These are phyloP conservation scores for Xerophyta viscosa DNA, from an alignment of 106 monocot species.

Conservation along the genomic window DNA sequence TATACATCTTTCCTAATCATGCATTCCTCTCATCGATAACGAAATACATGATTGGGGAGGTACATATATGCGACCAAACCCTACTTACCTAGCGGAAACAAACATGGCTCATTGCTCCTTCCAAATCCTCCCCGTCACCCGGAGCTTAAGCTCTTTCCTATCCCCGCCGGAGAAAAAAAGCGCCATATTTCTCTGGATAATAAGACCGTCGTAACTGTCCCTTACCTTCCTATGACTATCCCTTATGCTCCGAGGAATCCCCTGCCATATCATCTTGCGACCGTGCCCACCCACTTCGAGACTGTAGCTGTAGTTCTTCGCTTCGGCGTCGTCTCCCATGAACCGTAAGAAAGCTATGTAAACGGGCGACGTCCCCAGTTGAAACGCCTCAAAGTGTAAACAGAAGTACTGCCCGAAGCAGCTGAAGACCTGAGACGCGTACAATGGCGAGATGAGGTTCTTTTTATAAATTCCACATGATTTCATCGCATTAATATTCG, in stretches of 20 bases:
- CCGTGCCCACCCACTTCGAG: conserved; percentile 12
- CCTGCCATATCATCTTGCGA: conserved; percentile 14
- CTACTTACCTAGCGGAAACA: too few species aligned
- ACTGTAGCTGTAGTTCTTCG: conserved; percentile 19
- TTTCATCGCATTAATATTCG: too few species aligned
- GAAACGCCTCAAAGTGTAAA: conserved; percentile 15
- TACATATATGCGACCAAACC: too few species aligned
- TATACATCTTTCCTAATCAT: too few species aligned
- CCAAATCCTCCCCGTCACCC: conserved; percentile 18
- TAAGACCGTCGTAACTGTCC: conserved; percentile 12
- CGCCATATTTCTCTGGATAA: conserved; percentile 13
- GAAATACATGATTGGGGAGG: too few species aligned
- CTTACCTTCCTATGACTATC: conserved; percentile 14
- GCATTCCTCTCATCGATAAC: too few species aligned
- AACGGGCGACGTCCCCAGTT: conserved; percentile 7
- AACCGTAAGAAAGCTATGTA: conserved; percentile 14
- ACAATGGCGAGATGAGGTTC: too few species aligned
- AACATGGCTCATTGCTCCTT: conserved; percentile 14
- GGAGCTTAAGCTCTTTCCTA: conserved; percentile 12
- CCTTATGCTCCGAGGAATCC: conserved; percentile 12
- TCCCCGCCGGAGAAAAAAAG: conserved; percentile 13
- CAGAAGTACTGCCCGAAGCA: conserved; percentile 18
- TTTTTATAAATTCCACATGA: too few species aligned
- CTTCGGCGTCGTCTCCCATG: conserved; percentile 13
- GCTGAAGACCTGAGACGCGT: conserved; percentile 12